Evolutionary conservation across 257 asterid species (phyloP), one percentile per base, ranked within the genome.

Genomic region (Ocimum tenuiflorum): DNA sequence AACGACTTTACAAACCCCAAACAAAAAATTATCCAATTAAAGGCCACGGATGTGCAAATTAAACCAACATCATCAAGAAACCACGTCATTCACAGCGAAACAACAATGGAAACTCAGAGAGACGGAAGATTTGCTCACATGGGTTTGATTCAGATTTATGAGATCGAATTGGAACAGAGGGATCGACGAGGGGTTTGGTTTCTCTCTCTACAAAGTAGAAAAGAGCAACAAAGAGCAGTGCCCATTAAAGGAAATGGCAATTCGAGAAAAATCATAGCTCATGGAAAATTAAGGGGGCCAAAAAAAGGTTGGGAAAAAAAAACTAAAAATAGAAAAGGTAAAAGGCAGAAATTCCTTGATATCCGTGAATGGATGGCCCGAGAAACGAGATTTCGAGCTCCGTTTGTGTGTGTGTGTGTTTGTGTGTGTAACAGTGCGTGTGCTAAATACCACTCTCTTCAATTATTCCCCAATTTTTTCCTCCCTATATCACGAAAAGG

Each of bases 351-450:
- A 74, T 73, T 79, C 79, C 86, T 84, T 79, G 92, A 88, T 78
- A 77, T 74, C 80, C 84, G 96, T 77, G 87, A 79, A 74, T 29
- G 74, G 80, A 60, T 73, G 91, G 94, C 83, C 77, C 86, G 79
- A 78, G 78, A 75, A 75, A 82, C 83, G 78, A 82, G 89, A 83
- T 76, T 80, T 75, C 39, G 65, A 82, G 73, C 72, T 60, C 73
- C 79, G 47, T 78, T 49, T 39, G 57, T 74, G n/a, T n/a, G n/a
- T n/a, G 59, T 71, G 73, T 60, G 69, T 43, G 47, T 63, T 39
- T 69, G 60, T 62, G 65, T 55, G 72, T 67, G 72, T 54, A 64
- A 42, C 61, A 48, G 73, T 68, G 74, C 68, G 76, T 79, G 69
- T 68, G 23, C 76, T 47, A 8, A 52, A 54, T 57, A 78, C 75